Evolutionary conservation across 2,329 filamentous ascomycete genomes (phyloP), one percentile per base, ranked within the genome.

Genomic region (Aspergillus uvarum): DNA sequence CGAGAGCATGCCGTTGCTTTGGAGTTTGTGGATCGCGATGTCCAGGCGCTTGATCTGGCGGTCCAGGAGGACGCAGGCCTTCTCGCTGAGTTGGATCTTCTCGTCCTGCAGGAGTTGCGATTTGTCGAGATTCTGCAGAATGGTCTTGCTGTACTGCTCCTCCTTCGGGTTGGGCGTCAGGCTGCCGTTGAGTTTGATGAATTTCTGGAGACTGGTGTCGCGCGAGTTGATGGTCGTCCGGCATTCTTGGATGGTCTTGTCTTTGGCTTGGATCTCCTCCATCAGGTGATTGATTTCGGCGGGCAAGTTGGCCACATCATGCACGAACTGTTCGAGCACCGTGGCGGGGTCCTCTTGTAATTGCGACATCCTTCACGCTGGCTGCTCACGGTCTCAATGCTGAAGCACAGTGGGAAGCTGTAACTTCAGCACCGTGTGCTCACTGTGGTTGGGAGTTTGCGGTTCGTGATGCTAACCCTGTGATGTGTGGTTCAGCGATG

Each of bases 201-300:
- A 87, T 68, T 87, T 88, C 66, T 89, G 86, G n/a, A 89, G 77
- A 59, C 82, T 85, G 56, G 74, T 77, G 65, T 89, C 86, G 50
- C 85, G 83, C 35, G 81, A 81, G 61, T 80, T 80, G 69, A 88
- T 87, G 14, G 79, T 77, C n/a, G 79, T 74, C 49, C 81, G 79
- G 66, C 81, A 82, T 59, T 87, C 84, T 63, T 84, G 80, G 56
- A 88, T 85, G 52, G 82, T 79, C 59, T 82, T 80, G 65, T 89
- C 86, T 68, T 89, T 89, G 61, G 85, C 86, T 66, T 86, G 82
- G 48, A 88, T 86, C 67, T 89, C 86, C 67, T 89, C 86, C 72
- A 88, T 85, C 58, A 89, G 76, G 76, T 88, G 86, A 10, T 81
- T 84, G 51, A 89, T 85, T 68, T 89, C 86, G 2, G 84, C 85